Percentiles rank a stretch among this genome's conserved stretches.
Evolutionary conservation across 164 flowering plant species (phyloP).

Genomic region (Umbellularia californica): DNA sequence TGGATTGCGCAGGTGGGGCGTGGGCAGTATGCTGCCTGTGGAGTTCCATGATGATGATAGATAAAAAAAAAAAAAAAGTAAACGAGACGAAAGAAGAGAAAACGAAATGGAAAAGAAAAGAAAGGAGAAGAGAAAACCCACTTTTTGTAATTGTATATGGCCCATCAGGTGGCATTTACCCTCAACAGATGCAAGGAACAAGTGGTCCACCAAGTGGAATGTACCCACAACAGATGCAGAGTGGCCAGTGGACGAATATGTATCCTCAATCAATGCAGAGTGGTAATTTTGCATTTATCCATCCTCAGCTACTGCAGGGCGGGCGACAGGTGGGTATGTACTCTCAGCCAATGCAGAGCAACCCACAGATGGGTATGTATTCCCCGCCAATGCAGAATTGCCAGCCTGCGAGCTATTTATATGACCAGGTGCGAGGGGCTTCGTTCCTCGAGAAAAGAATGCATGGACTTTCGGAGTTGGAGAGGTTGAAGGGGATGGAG

Average conservation of each 20-base stretch:
- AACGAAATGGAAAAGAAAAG: no score
- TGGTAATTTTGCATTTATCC: slow-evolving; percentile 29
- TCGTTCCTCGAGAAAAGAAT: slow-evolving; percentile 37
- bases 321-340: slow-evolving; percentile 50
- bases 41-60: no score
- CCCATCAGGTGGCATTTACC: slow-evolving; percentile 33
- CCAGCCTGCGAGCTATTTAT: slow-evolving; percentile 59
- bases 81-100: no score
- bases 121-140: no score
- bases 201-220: neutral
- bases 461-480: slow-evolving; percentile 45
- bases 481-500: no score
- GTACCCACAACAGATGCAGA: slow-evolving; percentile 33
- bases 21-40: no score
- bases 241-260: slow-evolving; percentile 33
- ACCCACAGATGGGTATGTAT: slow-evolving; percentile 38
- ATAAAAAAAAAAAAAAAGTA: no score
- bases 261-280: slow-evolving; percentile 30
- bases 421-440: slow-evolving; percentile 31
- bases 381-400: slow-evolving; percentile 58
- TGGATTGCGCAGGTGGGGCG: no score
- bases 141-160: neutral
- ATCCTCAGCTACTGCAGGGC: slow-evolving; percentile 38
- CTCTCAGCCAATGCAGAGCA: slow-evolving; percentile 45
- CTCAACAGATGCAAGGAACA: slow-evolving; percentile 40